These are phyloP conservation scores for Claviceps cyperi DNA, from an alignment of 2,329 filamentous ascomycete species.

Conservation along the genomic window DNA sequence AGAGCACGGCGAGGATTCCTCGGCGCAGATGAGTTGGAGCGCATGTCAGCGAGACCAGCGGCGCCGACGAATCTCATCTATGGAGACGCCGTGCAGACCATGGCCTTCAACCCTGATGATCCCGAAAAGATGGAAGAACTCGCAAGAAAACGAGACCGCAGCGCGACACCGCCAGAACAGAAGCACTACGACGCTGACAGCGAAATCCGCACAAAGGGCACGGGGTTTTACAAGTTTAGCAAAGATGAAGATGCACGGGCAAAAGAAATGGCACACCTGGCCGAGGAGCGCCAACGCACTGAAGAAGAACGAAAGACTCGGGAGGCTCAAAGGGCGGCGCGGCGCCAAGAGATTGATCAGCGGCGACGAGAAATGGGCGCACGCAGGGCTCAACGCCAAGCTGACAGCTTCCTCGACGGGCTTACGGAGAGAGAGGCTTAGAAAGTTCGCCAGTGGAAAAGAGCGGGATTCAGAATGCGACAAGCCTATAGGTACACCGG, in stretches of 20 bases:
- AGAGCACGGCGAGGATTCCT: conserved; percentile 33
- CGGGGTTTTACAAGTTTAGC: conserved; percentile 84
- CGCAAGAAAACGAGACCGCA: conserved; percentile 63
- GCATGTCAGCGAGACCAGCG: conserved; percentile 51
- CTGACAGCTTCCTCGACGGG: conserved; percentile 57
- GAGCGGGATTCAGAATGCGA: not conserved
- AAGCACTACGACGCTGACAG: conserved; percentile 73
- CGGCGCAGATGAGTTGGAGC: conserved; percentile 47
- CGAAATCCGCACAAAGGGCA: conserved; percentile 78
- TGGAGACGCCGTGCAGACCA: conserved; percentile 70
- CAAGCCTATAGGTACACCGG: not conserved
- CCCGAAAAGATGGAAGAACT: conserved; percentile 62
- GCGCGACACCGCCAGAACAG: conserved; percentile 64
- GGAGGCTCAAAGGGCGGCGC: conserved; percentile 41
- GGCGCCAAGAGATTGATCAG: conserved; percentile 49
- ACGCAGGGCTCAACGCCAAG: conserved; percentile 49
- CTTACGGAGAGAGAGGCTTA: conserved; percentile 17
- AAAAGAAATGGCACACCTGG: conserved; percentile 61
- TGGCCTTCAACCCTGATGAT: conserved; percentile 68
- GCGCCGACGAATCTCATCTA: conserved; percentile 62
- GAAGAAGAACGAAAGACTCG: conserved; percentile 44
- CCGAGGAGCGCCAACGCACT: conserved; percentile 52
- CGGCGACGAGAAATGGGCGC: conserved; percentile 47
- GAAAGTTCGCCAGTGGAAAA: not conserved
- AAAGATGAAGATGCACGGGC: conserved; percentile 52